These are phyloP conservation scores for Microstroma glucosiphilum DNA, from an alignment of 1,284 basidiomycete species.

Conservation along the genomic window DNA sequence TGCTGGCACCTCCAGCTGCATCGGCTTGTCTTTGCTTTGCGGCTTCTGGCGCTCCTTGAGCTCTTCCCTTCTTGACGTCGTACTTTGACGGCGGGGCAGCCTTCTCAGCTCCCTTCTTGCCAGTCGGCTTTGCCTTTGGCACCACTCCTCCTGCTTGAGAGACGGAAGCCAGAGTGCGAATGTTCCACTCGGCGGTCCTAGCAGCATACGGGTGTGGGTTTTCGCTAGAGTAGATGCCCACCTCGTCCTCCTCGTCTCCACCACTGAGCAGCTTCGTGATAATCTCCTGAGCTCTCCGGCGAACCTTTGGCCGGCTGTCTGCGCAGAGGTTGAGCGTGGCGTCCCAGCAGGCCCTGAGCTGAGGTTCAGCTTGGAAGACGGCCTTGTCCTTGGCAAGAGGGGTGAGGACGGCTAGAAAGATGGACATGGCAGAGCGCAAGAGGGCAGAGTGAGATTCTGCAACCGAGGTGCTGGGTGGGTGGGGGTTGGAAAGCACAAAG, in stretches of 20 bases:
- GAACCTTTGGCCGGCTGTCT: constrained; percentile 87
- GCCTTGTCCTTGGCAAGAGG: constrained; percentile 61
- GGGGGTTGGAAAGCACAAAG: constrained; percentile 37
- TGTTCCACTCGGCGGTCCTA: constrained; percentile 69
- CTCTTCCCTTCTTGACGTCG: constrained; percentile 41
- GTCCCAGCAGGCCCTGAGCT: constrained; percentile 53
- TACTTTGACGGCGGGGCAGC: constrained; percentile 33
- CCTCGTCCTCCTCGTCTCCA: not conserved
- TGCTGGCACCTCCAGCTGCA: constrained; percentile 36
- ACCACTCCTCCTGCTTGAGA: constrained; percentile 57
- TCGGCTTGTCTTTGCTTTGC: constrained; percentile 31
- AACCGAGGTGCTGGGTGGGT: constrained; percentile 57
- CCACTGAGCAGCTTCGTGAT: constrained; percentile 61
- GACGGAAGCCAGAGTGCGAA: constrained; percentile 63
- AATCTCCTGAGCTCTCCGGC: constrained; percentile 80
- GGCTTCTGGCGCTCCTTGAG: constrained; percentile 37
- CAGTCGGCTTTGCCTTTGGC: constrained; percentile 50
- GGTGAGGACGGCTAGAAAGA: constrained; percentile 65
- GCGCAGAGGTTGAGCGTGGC: constrained; percentile 74
- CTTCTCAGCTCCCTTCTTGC: constrained; percentile 60
- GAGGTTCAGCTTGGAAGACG: constrained; percentile 30
- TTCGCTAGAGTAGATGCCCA: not conserved
- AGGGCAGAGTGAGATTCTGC: constrained; percentile 59
- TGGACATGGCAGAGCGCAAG: constrained; percentile 65
- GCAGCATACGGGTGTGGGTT: constrained; percentile 76